Percentiles rank a stretch among this genome's conserved stretches.
phyloP scores from a whole-genome alignment of 2,329 filamentous ascomycete genomes.

The Daldinia sp. region DNA sequence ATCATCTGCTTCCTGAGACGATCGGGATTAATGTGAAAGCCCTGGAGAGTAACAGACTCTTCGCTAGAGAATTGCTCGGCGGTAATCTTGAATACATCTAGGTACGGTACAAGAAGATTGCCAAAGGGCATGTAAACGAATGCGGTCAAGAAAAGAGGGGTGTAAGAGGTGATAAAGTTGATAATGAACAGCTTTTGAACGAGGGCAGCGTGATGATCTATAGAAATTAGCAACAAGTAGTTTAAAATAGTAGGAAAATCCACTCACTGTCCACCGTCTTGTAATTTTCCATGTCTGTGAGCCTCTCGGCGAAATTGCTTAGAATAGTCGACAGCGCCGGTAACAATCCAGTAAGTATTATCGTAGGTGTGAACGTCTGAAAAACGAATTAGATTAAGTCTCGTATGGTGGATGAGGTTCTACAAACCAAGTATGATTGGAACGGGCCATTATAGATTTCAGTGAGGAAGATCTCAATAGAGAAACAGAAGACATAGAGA shows the following conservation, averaged over 20 bases:
- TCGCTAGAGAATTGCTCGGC: constrained; percentile 80
- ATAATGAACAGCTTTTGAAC: constrained; percentile 94
- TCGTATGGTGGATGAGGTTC: neutral
- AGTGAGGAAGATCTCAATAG: constrained; percentile 93
- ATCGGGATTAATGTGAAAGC: constrained; percentile 83
- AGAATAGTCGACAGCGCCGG: constrained; percentile 81
- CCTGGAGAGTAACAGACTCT: constrained; percentile 69
- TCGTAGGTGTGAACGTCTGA: constrained; percentile 87
- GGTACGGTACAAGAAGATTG: constrained; percentile 80
- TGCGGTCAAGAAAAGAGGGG: constrained; percentile 89
- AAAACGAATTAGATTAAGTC: constrained; percentile 19
- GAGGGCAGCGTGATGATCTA: constrained; percentile 81
- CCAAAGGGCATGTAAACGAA: constrained; percentile 97
- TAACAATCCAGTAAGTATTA: constrained; percentile 82
- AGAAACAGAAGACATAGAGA: constrained; percentile 86
- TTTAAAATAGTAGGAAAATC: constrained; percentile 18
- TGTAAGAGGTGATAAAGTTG: constrained; percentile 96
- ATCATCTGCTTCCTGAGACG: constrained; percentile 91
- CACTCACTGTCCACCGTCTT: constrained; percentile 75
- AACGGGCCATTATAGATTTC: constrained; percentile 92
- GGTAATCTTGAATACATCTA: constrained; percentile 80
- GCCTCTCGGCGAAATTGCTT: constrained; percentile 75
- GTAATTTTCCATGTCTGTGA: constrained; percentile 92
- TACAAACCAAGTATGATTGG: constrained; percentile 79
- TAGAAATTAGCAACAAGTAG: constrained; percentile 14